These are phyloP conservation scores for Penicillium sclerotiorum DNA, from an alignment of 2,329 filamentous ascomycete genomes.

Conservation along the genomic window DNA sequence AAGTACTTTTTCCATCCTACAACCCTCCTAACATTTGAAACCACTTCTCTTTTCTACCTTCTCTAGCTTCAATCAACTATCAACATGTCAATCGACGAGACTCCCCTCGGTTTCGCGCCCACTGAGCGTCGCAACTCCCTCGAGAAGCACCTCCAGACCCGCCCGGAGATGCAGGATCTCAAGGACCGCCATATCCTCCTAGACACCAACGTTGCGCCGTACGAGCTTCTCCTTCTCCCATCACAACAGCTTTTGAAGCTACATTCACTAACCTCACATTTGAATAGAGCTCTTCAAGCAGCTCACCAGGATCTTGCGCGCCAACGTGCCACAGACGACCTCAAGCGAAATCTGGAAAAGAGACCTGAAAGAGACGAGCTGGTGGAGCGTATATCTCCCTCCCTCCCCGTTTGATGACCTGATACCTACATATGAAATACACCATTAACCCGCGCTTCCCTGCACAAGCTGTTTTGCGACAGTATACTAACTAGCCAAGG, in stretches of 20 bases:
- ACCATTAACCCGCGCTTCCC: not conserved
- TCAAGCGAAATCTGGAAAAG: slow-evolving; percentile 66
- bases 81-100: slow-evolving; percentile 54
- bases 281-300: slow-evolving; percentile 61
- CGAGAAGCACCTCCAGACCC: slow-evolving; percentile 71
- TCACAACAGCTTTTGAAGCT: not conserved
- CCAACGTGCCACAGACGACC: slow-evolving; percentile 62
- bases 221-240: slow-evolving; percentile 28
- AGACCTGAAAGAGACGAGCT: slow-evolving; percentile 72
- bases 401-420: not conserved
- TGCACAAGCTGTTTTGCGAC: not conserved
- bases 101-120: slow-evolving; percentile 56
- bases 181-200: slow-evolving; percentile 70
- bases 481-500: slow-evolving; percentile 51
- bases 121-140: slow-evolving; percentile 66
- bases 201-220: slow-evolving; percentile 69
- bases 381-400: slow-evolving; percentile 67
- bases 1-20: not conserved
- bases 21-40: not conserved
- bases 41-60: not conserved
- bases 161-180: slow-evolving; percentile 66
- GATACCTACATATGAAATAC: not conserved
- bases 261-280: not conserved
- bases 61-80: slow-evolving; percentile 1
- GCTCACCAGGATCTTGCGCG: slow-evolving; percentile 65